Evolutionary conservation across 208 protist species (phyloP), one percentile per base, ranked within the genome.

Genomic region (Sergeia podlipaevii): DNA sequence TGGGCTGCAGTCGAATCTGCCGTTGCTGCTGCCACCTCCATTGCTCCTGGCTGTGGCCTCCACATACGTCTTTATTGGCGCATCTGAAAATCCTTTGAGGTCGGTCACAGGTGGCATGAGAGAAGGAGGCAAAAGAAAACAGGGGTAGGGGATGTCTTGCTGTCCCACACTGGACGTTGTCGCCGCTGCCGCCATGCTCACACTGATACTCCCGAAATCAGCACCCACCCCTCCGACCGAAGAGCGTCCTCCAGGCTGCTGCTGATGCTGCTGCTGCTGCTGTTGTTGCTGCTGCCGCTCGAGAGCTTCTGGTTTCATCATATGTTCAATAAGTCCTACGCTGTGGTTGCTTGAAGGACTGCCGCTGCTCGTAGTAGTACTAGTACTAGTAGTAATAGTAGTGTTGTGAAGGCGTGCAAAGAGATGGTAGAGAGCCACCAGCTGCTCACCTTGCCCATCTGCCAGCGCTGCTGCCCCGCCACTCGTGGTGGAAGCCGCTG

Each of bases 371-470:
- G 54, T 6, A 6, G 47, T 7, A 21, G 24, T 27, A 52, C n/a
- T n/a, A n/a, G n/a, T n/a, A n/a, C n/a, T 37, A 17, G 47, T 52
- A 18, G n/a, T 18, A 33, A 41, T n/a, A 26, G 65, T 53, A 10
- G 65, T 55, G 57, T 68, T 48, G 45, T 86, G 84, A 8, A 91
- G 60, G 4, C 74, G 79, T 13, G 85, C 60, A 37, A 85, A 74
- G 18, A 91, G 74, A 8, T 77, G 76, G 53, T 80, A 88, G 29
- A 91, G 61, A 17, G 50, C 20, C 26, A 88, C 57, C 7, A 91
- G 70, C 29, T 84, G 70, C 36, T 68, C 65, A 3, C 78, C 83
- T 4, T 80, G 61, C 15, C 43, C 42, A 11, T 41, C 38, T 15
- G 42, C 51, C 18, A 74, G 58, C 2, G 8, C 11, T 10, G 41